These are phyloP conservation scores for Eucalyptus marginata DNA, from an alignment of 345 rosid species.

Conservation along the genomic window DNA sequence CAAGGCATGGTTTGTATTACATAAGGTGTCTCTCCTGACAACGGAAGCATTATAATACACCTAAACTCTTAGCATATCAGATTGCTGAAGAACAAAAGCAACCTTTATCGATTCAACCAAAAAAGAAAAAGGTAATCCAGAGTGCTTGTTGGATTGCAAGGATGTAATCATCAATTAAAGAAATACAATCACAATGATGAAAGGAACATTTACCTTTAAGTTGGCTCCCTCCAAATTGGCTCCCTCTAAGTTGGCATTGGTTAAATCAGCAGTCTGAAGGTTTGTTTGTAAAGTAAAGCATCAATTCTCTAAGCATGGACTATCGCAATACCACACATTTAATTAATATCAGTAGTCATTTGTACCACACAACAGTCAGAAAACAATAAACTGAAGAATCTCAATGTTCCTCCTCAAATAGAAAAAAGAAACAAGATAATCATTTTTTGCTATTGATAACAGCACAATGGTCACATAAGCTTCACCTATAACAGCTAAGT, in stretches of 20 bases:
- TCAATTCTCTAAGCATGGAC: not conserved
- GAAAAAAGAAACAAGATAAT: not conserved
- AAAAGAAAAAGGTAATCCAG: not conserved
- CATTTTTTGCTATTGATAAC: not conserved
- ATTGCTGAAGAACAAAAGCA: not conserved
- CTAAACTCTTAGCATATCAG: not conserved
- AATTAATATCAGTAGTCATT: not conserved
- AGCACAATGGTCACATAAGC: not conserved
- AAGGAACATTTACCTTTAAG: slow-evolving; percentile 46
- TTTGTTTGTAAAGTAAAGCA: not conserved
- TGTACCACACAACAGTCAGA: not conserved
- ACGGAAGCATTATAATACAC: not conserved
- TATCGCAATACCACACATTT: not conserved
- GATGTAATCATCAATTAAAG: not conserved
- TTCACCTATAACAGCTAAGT: not conserved
- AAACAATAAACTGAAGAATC: not conserved
- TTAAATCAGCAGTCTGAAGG: slow-evolving; percentile 76
- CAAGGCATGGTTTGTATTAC: not conserved
- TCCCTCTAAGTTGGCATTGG: slow-evolving; percentile 91
- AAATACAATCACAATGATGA: not conserved
- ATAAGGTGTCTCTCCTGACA: not conserved
- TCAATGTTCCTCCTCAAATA: not conserved
- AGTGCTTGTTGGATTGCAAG: not conserved
- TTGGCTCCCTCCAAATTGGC: slow-evolving; percentile 95
- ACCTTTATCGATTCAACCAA: not conserved